Evolutionary conservation across 2,329 filamentous ascomycete genomes (phyloP), one percentile per base, ranked within the genome.

Genomic region (Stagonosporopsis cucurbitacearum): DNA sequence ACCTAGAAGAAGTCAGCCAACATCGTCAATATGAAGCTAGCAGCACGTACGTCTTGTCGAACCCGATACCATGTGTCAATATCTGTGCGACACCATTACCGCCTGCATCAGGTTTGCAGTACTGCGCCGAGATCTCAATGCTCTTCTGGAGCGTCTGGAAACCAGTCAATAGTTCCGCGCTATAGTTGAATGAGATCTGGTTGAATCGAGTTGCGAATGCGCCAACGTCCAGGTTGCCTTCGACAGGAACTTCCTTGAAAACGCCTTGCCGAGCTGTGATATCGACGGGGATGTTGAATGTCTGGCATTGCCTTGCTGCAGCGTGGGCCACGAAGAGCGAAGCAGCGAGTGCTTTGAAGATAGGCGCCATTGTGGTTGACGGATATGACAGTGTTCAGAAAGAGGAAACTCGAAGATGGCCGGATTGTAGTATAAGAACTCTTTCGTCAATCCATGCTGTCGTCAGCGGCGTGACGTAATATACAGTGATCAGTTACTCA

Each of bases 61-160:
- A 84, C 9, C 80, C 82, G 62, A 84, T 79, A 25, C 83, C 83
- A 64, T 85, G 82, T 1, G 79, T 81, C 13, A 86, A 69, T 19
- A 86, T 56, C 61, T 85, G 82, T 57, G 66, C 67, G 40, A 47
- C 77, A 69, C 11, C 79, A 8, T 62, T 59, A 6, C 63, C 64
- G 9, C 60, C 70, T 15, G 44, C 48, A 55, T 82, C 78, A 0
- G 87, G 86, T 49, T 79, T 74, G 72, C 87, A 90, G 76, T 87
- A 87, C 9, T 84, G 85, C 0, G 84, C 82, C 4, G 80, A 82
- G 43, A 89, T 82, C 4, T 82, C 70, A 74, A 87, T 88, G 22
- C 74, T 77, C 28, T 84, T 84, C 1, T 75, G 68, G 15, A 86
- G 72, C 0, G 79, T 83, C 25, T 76, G 65, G 63, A 83, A 84